Percentiles rank a stretch among this genome's conserved stretches.
Evolutionary conservation across 2,329 filamentous ascomycete species (phyloP).

Genomic region (Cyphellophora europaea): DNA sequence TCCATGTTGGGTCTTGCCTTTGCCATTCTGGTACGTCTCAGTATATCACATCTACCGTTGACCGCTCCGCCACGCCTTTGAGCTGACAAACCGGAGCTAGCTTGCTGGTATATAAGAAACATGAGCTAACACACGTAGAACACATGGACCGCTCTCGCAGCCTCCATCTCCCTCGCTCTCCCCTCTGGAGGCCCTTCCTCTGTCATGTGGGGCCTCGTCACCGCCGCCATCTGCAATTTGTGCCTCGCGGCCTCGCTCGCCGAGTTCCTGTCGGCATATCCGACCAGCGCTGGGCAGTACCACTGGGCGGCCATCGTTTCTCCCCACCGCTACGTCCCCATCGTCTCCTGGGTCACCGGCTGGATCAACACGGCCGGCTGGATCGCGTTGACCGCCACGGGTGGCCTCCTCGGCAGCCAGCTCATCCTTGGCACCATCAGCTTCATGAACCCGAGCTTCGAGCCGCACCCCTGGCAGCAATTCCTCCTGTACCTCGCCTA

Average conservation of each 20-base stretch:
- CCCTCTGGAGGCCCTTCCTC: conserved; percentile 62
- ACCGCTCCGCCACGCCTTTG: background rate
- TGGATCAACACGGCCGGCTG: conserved; percentile 43
- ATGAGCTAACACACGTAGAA: too few species aligned
- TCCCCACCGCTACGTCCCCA: conserved; percentile 50
- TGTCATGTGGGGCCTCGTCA: conserved; percentile 60
- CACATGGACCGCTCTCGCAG: conserved; percentile 53
- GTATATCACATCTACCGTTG: background rate
- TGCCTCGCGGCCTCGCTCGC: conserved; percentile 60
- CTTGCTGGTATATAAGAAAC: too few species aligned
- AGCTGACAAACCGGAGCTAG: too few species aligned
- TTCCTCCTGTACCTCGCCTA: conserved; percentile 40
- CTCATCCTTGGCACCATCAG: conserved; percentile 37
- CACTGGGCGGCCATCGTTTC: conserved; percentile 61
- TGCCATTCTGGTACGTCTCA: conserved; percentile 38
- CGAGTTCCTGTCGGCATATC: conserved; percentile 61
- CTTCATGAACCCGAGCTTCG: conserved; percentile 32
- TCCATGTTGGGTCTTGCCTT: conserved; percentile 55
- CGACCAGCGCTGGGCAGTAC: conserved; percentile 49
- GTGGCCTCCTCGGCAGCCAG: conserved; percentile 38
- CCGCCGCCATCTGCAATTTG: conserved; percentile 59
- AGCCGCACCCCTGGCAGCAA: conserved; percentile 36
- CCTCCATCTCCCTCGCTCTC: conserved; percentile 51
- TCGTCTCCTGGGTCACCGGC: conserved; percentile 54
- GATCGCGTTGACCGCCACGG: conserved; percentile 40